phyloP scores from a whole-genome alignment of 2,329 filamentous ascomycete species.

The Aspergillus thermomutatus region DNA sequence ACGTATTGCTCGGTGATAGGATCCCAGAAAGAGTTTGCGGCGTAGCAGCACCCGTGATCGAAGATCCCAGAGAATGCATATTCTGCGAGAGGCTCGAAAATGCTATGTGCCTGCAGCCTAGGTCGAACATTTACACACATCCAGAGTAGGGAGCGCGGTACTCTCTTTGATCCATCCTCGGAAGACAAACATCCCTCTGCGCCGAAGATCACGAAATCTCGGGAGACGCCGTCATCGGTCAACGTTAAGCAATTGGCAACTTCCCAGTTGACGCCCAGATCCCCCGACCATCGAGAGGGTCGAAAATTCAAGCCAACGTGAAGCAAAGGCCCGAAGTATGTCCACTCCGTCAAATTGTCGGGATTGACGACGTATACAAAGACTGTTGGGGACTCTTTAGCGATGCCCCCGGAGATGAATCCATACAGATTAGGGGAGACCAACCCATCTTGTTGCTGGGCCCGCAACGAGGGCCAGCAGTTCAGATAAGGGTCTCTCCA shows the following conservation, averaged over 20 bases:
- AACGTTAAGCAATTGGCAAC: constrained; percentile 30
- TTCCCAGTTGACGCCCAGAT: constrained; percentile 48
- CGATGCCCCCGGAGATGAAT: constrained; percentile 49
- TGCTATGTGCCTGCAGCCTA: not conserved
- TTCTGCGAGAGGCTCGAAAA: constrained; percentile 22
- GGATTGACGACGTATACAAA: constrained; percentile 48
- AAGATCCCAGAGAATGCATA: constrained; percentile 45
- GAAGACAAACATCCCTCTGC: constrained; percentile 40
- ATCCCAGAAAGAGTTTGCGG: constrained; percentile 49
- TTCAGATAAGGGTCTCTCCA: constrained; percentile 43
- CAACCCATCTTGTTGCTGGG: constrained; percentile 2
- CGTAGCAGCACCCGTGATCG: constrained; percentile 50
- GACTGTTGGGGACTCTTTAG: constrained; percentile 39
- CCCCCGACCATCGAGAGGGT: constrained; percentile 47
- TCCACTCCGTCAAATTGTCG: constrained; percentile 43
- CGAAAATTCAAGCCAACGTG: constrained; percentile 39
- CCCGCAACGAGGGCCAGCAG: constrained; percentile 25
- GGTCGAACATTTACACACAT: constrained; percentile 37
- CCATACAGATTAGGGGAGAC: constrained; percentile 38
- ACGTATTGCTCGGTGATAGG: constrained; percentile 40
- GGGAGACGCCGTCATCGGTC: constrained; percentile 25
- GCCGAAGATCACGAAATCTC: constrained; percentile 46
- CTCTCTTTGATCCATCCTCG: constrained; percentile 18
- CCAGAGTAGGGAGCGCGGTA: constrained; percentile 42
- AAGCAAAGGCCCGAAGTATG: constrained; percentile 44